Evolutionary conservation across 305 asterid genomes (phyloP), one percentile per base, ranked within the genome.

Genomic region (Fraxinus latifolia): DNA sequence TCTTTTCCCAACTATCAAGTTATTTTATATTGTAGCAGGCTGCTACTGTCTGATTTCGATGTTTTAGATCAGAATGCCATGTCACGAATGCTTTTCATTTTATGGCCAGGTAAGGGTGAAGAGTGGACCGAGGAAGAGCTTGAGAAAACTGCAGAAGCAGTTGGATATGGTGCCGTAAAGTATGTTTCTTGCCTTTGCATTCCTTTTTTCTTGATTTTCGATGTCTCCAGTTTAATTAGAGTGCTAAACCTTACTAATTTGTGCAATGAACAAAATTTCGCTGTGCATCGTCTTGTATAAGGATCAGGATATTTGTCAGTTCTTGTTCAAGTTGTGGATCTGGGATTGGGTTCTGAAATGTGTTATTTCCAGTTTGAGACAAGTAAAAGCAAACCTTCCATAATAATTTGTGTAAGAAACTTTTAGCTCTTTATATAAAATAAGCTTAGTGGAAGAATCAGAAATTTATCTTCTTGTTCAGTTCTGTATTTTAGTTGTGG

Each of bases 111-210:
- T 74, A 93, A 91, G 87, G 92, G 82, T 77, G 83, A 83, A 73
- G 92, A 89, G 53, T 93, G 96, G 96, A 90, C 97, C 11, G 89
- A 78, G 27, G 97, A 93, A 85, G 99, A 94, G 92, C 96, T 95
- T 36, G 97, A 95, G 65, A 77, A 87, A 86, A 94, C 93, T 87
- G 97, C 97, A 55, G 99, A 94, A 87, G 97, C 98, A 27, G 88
- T 96, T 74, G 99, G 99, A 89, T 96, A 94, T 82, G 97, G 98
- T 32, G 99, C 98, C 84, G 92, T 96, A 62, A 93, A 96, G 99
- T 94, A 83, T 87, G 94, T 83, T 75, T 62, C 82, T 82, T 81
- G 36, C 83, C 15, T 77, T 77, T 77, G 23, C 82, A 8, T 77
- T 37, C 23, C 6, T 0, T 82, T 47, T 21, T 47, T n/a, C 11